Percentiles rank a stretch among this genome's conserved stretches.
Evolutionary conservation across 2,329 filamentous ascomycete genomes (phyloP).

Genomic region (Tolypocladium inflatum): DNA sequence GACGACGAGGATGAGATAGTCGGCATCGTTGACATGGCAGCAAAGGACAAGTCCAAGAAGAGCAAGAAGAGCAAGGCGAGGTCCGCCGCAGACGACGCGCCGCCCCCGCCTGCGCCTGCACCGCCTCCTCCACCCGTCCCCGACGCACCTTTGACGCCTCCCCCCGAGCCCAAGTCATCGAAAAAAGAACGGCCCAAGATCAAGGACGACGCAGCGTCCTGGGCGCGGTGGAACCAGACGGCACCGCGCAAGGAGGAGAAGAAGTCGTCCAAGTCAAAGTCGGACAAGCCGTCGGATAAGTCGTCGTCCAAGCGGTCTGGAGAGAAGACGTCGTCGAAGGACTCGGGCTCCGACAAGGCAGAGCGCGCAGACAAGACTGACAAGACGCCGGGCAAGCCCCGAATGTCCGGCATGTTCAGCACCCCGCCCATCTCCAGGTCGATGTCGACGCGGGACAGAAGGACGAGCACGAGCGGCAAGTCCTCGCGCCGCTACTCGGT

Average conservation of each 20-base stretch:
- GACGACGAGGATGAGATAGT: slow-evolving; percentile 40
- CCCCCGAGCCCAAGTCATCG: slow-evolving; percentile 46
- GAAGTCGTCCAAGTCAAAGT: slow-evolving; percentile 51
- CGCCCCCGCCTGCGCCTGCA: slow-evolving; percentile 19
- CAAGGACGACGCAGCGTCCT: slow-evolving; percentile 60
- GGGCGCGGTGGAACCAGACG: slow-evolving; percentile 66
- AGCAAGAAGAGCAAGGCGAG: slow-evolving; percentile 24
- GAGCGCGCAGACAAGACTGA: slow-evolving; percentile 34
- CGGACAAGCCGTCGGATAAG: slow-evolving; percentile 55
- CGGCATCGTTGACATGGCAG: slow-evolving; percentile 40
- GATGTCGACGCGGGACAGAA: slow-evolving; percentile 58
- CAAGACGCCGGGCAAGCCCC: slow-evolving; percentile 43
- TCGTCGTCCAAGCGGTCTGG: slow-evolving; percentile 38
- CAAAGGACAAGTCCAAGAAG: slow-evolving; percentile 26
- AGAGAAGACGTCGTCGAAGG: slow-evolving; percentile 54
- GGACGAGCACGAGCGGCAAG: slow-evolving; percentile 43
- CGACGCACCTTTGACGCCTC: slow-evolving; percentile 38
- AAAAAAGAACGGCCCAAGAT: slow-evolving; percentile 73
- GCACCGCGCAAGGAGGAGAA: slow-evolving; percentile 33
- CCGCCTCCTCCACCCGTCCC: slow-evolving; percentile 24
- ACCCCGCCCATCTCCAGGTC: slow-evolving; percentile 58
- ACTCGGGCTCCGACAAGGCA: slow-evolving; percentile 64
- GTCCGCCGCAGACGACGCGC: slow-evolving; percentile 1
- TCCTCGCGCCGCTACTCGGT: slow-evolving; percentile 63
- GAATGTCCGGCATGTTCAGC: slow-evolving; percentile 55